Base-by-base conservation (phyloP, 768 basidiomycete genomes). In the Amanita polypyramis region DNA sequence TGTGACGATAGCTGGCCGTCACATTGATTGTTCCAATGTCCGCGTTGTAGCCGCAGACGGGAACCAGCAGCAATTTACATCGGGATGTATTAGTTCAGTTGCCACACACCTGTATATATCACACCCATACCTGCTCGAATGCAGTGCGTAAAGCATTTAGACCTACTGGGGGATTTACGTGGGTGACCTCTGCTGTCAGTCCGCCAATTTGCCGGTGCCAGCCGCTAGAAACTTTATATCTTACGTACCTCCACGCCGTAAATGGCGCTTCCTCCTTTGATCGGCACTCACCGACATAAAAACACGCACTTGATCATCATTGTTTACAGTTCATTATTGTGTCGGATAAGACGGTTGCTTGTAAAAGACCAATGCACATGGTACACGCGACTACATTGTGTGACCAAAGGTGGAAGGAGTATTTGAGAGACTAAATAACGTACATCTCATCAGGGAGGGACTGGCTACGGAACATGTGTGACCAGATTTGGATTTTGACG, bases 241-340 rank as follows among this genome's bases (percentile, higher is more conserved):
- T 49, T 49, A 49, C 47, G 47, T 49, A 49, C 39, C 47, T 49
- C 30, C n/a, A 19, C n/a, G 20, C 39, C 32, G 14, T 49, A 49
- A 42, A 32, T 34, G 32, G 23, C 27, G 6, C 21, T 38, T 40
- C 46, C 38, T 47, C 17, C 37, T 47, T 47, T 47, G 46, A 47
- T 47, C 46, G 35, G 29, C 25, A 23, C 32, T 12, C 9, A 34
- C 44, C n/a, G 12, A 25, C 17, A 30, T 33, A 32, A 20, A 27
- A 34, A 10, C 4, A 32, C 19, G 23, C 12, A 33, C 29, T 35
- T 45, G 43, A 35, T 10, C 19, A 36, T 37, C 35, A 29, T 3
- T 14, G 34, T 25, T 21, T 15, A 36, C 20, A 9, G 11, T 7
- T 6, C 30, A 15, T 11, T 15, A n/a, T 15, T 27, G 25, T n/a